Evolutionary conservation across 345 rosid genomes (phyloP).

Genomic region (Salix caprea): DNA sequence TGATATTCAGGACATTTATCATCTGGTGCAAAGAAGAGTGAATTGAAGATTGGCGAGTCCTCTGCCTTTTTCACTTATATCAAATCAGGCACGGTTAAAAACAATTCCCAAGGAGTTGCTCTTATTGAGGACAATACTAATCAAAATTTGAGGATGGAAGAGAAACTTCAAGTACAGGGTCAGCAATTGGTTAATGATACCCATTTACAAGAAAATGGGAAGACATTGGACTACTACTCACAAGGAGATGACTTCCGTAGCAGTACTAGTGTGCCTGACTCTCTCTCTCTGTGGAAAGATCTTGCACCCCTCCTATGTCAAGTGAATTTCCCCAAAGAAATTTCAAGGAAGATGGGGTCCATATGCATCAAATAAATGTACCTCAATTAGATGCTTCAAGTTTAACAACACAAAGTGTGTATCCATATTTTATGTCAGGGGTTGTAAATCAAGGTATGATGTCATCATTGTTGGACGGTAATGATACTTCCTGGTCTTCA

Average conservation of each 20-base stretch:
- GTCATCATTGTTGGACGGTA: conserved; percentile 29
- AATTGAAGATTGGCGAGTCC: conserved; percentile 74
- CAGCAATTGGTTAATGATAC: conserved; percentile 33
- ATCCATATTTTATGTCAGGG: conserved; percentile 74
- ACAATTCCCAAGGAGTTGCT: conserved; percentile 19
- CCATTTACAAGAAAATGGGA: conserved; percentile 43
- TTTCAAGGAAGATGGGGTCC: too few relatives aligned
- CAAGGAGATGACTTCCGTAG: conserved; percentile 55
- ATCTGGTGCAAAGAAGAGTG: conserved; percentile 69
- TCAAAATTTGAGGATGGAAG: conserved; percentile 29
- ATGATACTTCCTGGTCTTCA: too few relatives aligned
- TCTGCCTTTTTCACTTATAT: conserved; percentile 96
- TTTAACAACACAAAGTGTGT: conserved; percentile 45
- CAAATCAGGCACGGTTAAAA: conserved; percentile 50
- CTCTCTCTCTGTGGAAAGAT: conserved; percentile 44
- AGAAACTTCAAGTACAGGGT: conserved; percentile 26
- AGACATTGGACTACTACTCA: conserved; percentile 46
- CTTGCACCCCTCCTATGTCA: conserved; percentile 56
- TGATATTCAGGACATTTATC: conserved; percentile 54
- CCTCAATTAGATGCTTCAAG: conserved; percentile 45
- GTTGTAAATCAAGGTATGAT: conserved; percentile 66
- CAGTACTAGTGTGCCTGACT: conserved; percentile 49
- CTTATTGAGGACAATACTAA: conserved; percentile 22
- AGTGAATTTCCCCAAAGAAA: conserved; percentile 34
- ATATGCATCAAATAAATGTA: conserved; percentile 26